Conservation (phyloP, 1,139 yeast species). For the Diutina scorzettiae region DNA sequence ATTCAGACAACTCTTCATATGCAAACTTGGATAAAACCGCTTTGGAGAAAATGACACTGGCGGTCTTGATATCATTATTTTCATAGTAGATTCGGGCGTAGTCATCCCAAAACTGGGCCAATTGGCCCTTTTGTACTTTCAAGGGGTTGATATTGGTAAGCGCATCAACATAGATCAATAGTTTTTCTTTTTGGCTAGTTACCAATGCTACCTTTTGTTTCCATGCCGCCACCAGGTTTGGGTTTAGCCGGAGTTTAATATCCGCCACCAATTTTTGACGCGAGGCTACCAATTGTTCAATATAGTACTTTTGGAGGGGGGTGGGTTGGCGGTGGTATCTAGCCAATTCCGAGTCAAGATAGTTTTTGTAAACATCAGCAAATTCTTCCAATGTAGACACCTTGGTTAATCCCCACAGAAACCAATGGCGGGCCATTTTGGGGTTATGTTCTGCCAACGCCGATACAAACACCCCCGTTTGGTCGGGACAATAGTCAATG, state of each 20-base stretch:
- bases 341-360: slow-evolving; percentile 9
- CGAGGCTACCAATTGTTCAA: slow-evolving; percentile 44
- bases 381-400: slow-evolving; percentile 53
- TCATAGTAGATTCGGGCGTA: slow-evolving; percentile 58
- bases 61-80: slow-evolving; percentile 44
- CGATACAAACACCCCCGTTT: slow-evolving; percentile 37
- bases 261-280: slow-evolving; percentile 53
- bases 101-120: slow-evolving; percentile 53
- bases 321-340: background rate
- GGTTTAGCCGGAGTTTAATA: slow-evolving; percentile 50
- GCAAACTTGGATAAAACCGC: slow-evolving; percentile 64
- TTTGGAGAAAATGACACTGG: slow-evolving; percentile 50
- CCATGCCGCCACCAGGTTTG: slow-evolving; percentile 61
- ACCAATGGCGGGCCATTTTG: slow-evolving; percentile 30
- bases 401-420: slow-evolving; percentile 33
- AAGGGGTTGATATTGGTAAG: slow-evolving; percentile 56
- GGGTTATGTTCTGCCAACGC: slow-evolving; percentile 38
- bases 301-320: slow-evolving; percentile 13
- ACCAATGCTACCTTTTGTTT: slow-evolving; percentile 35
- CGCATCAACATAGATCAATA: slow-evolving; percentile 55
- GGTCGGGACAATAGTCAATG: slow-evolving; percentile 46
- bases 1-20: slow-evolving; percentile 51
- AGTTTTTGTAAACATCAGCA: slow-evolving; percentile 49
- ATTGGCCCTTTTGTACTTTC: slow-evolving; percentile 26
- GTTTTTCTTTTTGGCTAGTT: slow-evolving; percentile 25